These are phyloP conservation scores for Mariannaea sp. DNA, from an alignment of 2,329 filamentous ascomycete genomes.

Conservation along the genomic window DNA sequence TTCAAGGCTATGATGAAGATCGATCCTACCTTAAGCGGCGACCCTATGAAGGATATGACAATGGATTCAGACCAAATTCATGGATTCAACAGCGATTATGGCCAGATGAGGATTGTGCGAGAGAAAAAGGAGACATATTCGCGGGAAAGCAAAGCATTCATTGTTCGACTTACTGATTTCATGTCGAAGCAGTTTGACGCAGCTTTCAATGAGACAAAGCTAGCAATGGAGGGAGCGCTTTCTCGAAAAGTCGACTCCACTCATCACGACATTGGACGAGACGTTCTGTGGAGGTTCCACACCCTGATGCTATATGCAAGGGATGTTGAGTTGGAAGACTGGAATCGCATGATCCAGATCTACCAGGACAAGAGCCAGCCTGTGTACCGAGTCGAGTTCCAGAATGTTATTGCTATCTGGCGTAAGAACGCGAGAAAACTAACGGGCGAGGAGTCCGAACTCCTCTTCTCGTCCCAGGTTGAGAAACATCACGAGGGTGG, in stretches of 20 bases:
- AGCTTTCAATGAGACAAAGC: constrained; percentile 71
- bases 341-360: constrained; percentile 77
- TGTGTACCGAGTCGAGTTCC: constrained; percentile 82
- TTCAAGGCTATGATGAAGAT: constrained; percentile 95
- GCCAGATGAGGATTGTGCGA: constrained; percentile 89
- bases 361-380: constrained; percentile 79
- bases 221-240: constrained; percentile 64
- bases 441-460: constrained; percentile 76
- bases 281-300: constrained; percentile 83
- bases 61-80: constrained; percentile 48
- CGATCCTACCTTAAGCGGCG: constrained; percentile 74
- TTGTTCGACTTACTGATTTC: constrained; percentile 79
- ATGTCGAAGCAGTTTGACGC: constrained; percentile 81
- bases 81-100: constrained; percentile 73
- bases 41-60: constrained; percentile 55
- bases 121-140: constrained; percentile 93
- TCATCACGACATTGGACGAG: constrained; percentile 73
- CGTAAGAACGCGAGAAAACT: constrained; percentile 78
- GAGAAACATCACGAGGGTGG: constrained; percentile 91
- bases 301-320: constrained; percentile 86
- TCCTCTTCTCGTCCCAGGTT: constrained; percentile 82
- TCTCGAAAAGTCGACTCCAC: constrained; percentile 70
- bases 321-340: constrained; percentile 80
- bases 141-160: constrained; percentile 74
- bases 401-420: constrained; percentile 77